Base-by-base conservation (phyloP, 192 early-diverging fungal genomes). In the Coemansia sp. region DNA sequence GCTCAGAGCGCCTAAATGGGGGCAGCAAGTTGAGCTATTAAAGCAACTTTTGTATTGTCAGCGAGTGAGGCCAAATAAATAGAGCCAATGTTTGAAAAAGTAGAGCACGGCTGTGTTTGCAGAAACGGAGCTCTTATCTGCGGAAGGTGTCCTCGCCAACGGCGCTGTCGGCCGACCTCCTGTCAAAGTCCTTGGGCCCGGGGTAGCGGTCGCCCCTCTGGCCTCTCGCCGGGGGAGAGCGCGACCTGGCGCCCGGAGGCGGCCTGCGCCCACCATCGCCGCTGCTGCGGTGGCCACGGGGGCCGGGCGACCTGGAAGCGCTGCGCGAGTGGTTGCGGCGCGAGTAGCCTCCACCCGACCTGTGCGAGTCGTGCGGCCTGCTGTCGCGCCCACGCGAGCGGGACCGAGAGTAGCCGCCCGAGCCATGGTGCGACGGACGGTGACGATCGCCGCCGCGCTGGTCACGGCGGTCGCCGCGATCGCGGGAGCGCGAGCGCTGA, bases 301-400 rank as follows among this genome's bases (percentile, higher is more conserved):
- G 25, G 26, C 33, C 65, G 25, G 69, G 61, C 28, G 69, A 56
- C 36, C 62, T 69, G 18, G 64, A 67, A 25, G 59, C 42, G 45
- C 64, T 66, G 47, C 70, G 62, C 63, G 63, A 65, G 50, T 70
- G 47, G 68, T 57, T 18, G 10, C 64, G 23, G 39, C 57, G 68
- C 48, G 61, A 33, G 37, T 65, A 60, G 61, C 65, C 60, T n/a
- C 59, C 62, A 39, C 43, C 13, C 8, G 26, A 26, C 16, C 64
- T 53, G 67, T 68, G 74, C 36, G 59, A 52, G 48, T 52, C 48
- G 25, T 53, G 38, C 56, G 41, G 68, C n/a, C 64, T n/a, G 8
- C 69, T 65, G 59, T 39, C 41, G 45, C 66, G 66, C 18, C 45
- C 25, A 52, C 21, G 48, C 48, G 48, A 52, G 48, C 48, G 48